Conservation (phyloP, 176 grass and related monocot species). For the Lolium perenne region DNA sequence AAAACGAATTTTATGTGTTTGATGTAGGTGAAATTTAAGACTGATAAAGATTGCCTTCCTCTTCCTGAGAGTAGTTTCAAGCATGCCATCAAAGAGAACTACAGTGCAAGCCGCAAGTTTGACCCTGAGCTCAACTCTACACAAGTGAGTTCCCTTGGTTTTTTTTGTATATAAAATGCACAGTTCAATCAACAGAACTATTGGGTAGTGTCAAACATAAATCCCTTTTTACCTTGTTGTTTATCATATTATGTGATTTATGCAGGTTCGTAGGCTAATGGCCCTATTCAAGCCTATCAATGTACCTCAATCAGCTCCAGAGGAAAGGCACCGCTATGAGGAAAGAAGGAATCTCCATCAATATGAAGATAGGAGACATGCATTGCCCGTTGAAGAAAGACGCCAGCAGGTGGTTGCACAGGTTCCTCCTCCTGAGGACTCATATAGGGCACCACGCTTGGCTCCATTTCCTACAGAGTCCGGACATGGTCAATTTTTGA, state of each 20-base stretch:
- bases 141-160: slow-evolving; percentile 52
- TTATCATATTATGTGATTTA: slow-evolving; percentile 24
- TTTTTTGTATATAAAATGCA: not conserved
- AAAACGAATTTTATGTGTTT: slow-evolving; percentile 24
- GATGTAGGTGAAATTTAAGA: slow-evolving; percentile 71
- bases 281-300: slow-evolving; percentile 46
- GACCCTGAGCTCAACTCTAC: slow-evolving; percentile 59
- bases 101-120: slow-evolving; percentile 62
- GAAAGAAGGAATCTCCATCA: slow-evolving; percentile 25
- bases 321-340: slow-evolving; percentile 39
- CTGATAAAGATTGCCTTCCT: slow-evolving; percentile 69
- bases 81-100: slow-evolving; percentile 78
- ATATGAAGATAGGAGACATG: slow-evolving; percentile 28
- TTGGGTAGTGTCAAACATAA: slow-evolving; percentile 9
- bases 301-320: slow-evolving; percentile 41
- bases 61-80: slow-evolving; percentile 67
- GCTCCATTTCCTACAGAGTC: slow-evolving; percentile 45
- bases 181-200: slow-evolving; percentile 30
- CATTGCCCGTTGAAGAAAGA: slow-evolving; percentile 46
- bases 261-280: slow-evolving; percentile 65
- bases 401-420: slow-evolving; percentile 32
- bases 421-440: slow-evolving; percentile 48
- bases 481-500: slow-evolving; percentile 36
- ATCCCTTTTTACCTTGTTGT: slow-evolving; percentile 23
- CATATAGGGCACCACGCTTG: slow-evolving; percentile 44